Base-by-base conservation (phyloP, 2,329 filamentous ascomycete species). In the Coniochaeta pulveracea region DNA sequence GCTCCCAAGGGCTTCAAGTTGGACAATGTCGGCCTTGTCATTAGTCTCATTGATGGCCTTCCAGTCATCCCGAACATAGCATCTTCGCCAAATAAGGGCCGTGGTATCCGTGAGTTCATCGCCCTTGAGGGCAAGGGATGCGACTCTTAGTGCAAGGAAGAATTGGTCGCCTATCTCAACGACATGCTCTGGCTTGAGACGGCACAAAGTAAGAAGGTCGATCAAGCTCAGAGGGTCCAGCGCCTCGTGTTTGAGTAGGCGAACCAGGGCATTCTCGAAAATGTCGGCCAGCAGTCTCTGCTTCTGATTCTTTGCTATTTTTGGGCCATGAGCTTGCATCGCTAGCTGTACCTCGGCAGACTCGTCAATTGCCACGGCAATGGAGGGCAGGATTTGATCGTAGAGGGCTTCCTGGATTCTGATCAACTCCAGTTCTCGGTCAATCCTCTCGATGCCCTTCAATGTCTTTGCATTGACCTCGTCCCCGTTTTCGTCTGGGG, bases 21-120 rank as follows among this genome's bases (percentile, higher is more conserved):
- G 71, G 40, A 82, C 69, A 3, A 63, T 58, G 47, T 93, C 86
- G 36, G 76, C 74, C 50, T 83, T 80, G 38, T 80, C 66, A 30
- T 79, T 74, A 1, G 82, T 89, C 43, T 84, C 76, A 49, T 91
- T 89, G 49, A 93, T 71, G 37, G 63, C 65, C 17, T 70, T 63
- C 91, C 91, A 98, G 50, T 95, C 75, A 52, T 95, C 88, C 32
- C 78, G 75, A 43, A 89, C 69, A 47, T 82, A 82, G 40, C 85
- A 80, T 34, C 91, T 76, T 49, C 91, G 80, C 91, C 91, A 98
- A 40, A 96, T 83, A 24, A 76, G 59, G 11, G 63, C 58, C 51
- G 66, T 64, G 5, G 69, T 69, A 41, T 78, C 67, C 41, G 69
- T 66, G 28, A 71, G 65, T n/a, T 72, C 67, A 12, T 63, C 76